Evolutionary conservation across 2,329 filamentous ascomycete species (phyloP).

Genomic region (Calonectria ilicicola): DNA sequence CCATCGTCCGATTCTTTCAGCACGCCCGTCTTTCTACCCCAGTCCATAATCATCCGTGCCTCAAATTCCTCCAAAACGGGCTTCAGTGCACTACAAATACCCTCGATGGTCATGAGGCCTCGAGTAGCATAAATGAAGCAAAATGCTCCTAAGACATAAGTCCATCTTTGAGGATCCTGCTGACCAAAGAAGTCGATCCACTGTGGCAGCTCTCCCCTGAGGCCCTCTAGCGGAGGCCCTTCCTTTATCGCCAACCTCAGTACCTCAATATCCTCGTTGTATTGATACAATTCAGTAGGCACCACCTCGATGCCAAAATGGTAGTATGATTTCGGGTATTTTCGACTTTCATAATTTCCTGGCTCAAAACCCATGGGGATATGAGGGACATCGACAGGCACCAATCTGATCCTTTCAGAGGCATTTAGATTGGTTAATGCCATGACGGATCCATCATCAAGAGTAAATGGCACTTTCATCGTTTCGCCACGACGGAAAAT

Average conservation of each 20-base stretch:
- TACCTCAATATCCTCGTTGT: slow-evolving; percentile 62
- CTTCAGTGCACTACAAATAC: slow-evolving; percentile 66
- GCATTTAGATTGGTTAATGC: slow-evolving; percentile 75
- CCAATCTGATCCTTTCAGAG: slow-evolving; percentile 65
- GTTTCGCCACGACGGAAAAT: slow-evolving; percentile 58
- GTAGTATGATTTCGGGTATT: slow-evolving; percentile 74
- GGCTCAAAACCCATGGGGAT: slow-evolving; percentile 79
- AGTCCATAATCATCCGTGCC: slow-evolving; percentile 67
- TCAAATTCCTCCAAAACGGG: slow-evolving; percentile 74
- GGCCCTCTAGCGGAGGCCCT: slow-evolving; percentile 57
- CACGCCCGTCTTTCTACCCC: slow-evolving; percentile 67
- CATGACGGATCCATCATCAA: slow-evolving; percentile 75
- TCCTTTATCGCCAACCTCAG: slow-evolving; percentile 49
- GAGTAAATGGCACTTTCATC: slow-evolving; percentile 65
- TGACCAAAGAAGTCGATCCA: slow-evolving; percentile 79
- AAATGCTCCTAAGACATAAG: slow-evolving; percentile 71
- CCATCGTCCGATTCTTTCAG: slow-evolving; percentile 56
- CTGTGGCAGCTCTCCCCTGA: slow-evolving; percentile 69
- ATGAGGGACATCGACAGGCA: slow-evolving; percentile 66
- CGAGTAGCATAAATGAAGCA: slow-evolving; percentile 73
- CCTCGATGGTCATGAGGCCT: slow-evolving; percentile 65
- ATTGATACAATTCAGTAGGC: slow-evolving; percentile 74
- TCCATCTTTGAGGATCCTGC: slow-evolving; percentile 71
- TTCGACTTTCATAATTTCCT: slow-evolving; percentile 77
- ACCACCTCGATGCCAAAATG: slow-evolving; percentile 72